Evolutionary conservation across 768 basidiomycete species (phyloP).

Genomic region (Leccinellum luteum): DNA sequence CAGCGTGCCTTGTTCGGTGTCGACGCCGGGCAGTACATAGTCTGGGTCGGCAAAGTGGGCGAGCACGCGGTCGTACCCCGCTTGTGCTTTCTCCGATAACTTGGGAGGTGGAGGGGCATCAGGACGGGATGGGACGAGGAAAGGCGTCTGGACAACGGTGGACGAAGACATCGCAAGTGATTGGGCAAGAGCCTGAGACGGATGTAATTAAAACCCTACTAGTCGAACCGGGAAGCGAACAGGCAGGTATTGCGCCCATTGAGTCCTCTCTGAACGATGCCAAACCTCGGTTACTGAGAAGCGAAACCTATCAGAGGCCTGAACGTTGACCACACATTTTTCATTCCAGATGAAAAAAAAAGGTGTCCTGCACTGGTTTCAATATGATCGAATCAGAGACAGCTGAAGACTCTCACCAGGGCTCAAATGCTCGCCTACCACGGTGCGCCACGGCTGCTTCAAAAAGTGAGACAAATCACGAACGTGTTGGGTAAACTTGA

Average conservation of each 20-base stretch:
- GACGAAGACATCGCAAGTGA: conserved; percentile 6
- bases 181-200: not conserved
- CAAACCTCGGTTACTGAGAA: not conserved
- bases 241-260: not conserved
- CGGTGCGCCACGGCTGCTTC: not conserved
- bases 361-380: not conserved
- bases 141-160: conserved; percentile 16
- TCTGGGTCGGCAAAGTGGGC: conserved; percentile 52
- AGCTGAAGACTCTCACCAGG: not conserved
- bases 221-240: not conserved
- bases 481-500: too few species aligned
- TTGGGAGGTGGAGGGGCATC: conserved; percentile 33
- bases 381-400: not conserved
- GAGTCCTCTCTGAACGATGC: too few species aligned
- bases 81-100: conserved; percentile 45
- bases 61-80: conserved; percentile 52
- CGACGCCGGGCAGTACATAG: conserved; percentile 49
- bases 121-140: conserved; percentile 25
- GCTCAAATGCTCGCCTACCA: not conserved
- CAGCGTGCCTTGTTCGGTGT: conserved; percentile 43
- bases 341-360: not conserved
- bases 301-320: too few species aligned
- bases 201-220: not conserved
- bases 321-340: not conserved
- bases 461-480: not conserved